phyloP scores from a whole-genome alignment of 2,329 filamentous ascomycete species.

The Leptosphaerulina australis region DNA sequence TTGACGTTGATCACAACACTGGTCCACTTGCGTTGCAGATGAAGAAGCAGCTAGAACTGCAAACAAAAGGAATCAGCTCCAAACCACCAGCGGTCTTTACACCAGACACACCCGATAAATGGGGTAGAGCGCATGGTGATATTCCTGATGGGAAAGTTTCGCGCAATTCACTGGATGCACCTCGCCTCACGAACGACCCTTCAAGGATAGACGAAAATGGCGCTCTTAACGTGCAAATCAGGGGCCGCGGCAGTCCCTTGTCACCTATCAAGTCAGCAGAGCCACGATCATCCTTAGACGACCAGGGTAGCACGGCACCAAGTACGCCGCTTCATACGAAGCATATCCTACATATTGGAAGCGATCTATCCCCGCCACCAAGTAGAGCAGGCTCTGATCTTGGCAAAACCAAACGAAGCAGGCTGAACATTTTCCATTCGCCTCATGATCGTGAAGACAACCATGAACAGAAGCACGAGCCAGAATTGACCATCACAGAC shows the following conservation, averaged over 20 bases:
- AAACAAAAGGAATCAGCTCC: constrained; percentile 46
- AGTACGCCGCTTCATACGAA: constrained; percentile 44
- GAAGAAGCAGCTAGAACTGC: constrained; percentile 51
- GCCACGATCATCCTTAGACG: constrained; percentile 49
- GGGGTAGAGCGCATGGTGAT: constrained; percentile 39
- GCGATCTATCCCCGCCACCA: constrained; percentile 45
- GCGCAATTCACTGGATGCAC: constrained; percentile 37
- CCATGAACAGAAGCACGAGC: constrained; percentile 26
- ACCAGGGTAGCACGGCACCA: constrained; percentile 49
- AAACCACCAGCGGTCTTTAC: constrained; percentile 49
- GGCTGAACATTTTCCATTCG: constrained; percentile 51
- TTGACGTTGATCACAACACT: constrained; percentile 50
- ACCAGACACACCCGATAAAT: constrained; percentile 52
- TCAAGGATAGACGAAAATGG: constrained; percentile 23
- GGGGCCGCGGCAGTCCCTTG: constrained; percentile 20
- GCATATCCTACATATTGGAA: constrained; percentile 42
- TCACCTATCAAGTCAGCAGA: constrained; percentile 36
- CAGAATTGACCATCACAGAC: constrained; percentile 28
- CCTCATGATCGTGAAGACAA: constrained; percentile 43
- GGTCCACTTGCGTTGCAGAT: constrained; percentile 56
- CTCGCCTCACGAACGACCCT: constrained; percentile 28
- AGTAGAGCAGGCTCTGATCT: constrained; percentile 42
- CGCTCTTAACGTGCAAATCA: constrained; percentile 31
- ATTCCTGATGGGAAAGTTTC: constrained; percentile 19
- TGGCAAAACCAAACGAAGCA: constrained; percentile 47